Conservation (phyloP, 2,329 filamentous ascomycete species). For the Bipolaris bicolor region DNA sequence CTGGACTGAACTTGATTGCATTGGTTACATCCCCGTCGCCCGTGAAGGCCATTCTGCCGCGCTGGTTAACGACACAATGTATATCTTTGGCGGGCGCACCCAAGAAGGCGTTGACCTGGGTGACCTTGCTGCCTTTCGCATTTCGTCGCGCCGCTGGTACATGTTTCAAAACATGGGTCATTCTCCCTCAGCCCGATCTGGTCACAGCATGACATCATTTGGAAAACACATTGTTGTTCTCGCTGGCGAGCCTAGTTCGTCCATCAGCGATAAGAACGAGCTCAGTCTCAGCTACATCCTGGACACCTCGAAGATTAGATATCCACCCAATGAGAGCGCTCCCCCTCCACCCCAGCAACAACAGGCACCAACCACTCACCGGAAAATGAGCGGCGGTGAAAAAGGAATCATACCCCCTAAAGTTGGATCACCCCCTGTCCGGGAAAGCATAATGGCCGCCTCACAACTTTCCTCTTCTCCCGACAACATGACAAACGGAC, state of each 20-base stretch:
- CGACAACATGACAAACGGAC: conserved; percentile 37
- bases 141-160: conserved; percentile 90
- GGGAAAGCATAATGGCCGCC: conserved; percentile 52
- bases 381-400: conserved; percentile 57
- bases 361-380: conserved; percentile 44
- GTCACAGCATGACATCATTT: conserved; percentile 96
- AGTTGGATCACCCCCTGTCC: conserved; percentile 40
- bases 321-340: conserved; percentile 74
- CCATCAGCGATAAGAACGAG: conserved; percentile 79
- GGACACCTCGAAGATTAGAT: conserved; percentile 94
- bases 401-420: conserved; percentile 50
- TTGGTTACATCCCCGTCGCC: conserved; percentile 93
- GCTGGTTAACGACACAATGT: conserved; percentile 97
- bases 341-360: conserved; percentile 23
- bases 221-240: conserved; percentile 92
- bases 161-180: conserved; percentile 99
- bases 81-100: conserved; percentile 94
- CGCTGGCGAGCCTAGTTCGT: conserved; percentile 91
- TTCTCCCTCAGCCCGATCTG: conserved; percentile 88
- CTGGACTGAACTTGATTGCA: conserved; percentile 92
- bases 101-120: conserved; percentile 92
- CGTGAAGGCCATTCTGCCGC: conserved; percentile 94
- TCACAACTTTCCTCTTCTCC: conserved; percentile 46
- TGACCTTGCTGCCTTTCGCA: conserved; percentile 85
- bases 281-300: conserved; percentile 88